A percentile compares a stretch with the other conserved stretches of the same genome.
Evolutionary conservation across 495 filamentous ascomycete genomes (phyloP).

Genomic region (Aspergillus homomorphus): DNA sequence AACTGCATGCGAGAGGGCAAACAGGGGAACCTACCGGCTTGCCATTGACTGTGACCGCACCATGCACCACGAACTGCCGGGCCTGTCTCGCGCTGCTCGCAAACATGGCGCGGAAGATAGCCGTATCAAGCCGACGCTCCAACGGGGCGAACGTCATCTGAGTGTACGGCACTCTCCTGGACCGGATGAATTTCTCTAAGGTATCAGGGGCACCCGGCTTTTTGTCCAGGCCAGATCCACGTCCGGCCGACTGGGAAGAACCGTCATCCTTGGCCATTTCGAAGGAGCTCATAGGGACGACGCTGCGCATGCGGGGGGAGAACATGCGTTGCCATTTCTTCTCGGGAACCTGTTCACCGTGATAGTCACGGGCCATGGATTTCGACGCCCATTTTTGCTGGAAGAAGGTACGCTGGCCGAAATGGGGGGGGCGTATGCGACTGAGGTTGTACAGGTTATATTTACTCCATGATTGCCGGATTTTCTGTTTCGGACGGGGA

Average conservation of each 20-base stretch:
- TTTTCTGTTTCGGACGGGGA: constrained; percentile 58
- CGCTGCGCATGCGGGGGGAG: constrained; percentile 67
- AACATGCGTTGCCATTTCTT: constrained; percentile 93
- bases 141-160: constrained; percentile 89
- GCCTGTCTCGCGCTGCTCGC: constrained; percentile 93
- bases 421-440: constrained; percentile 41
- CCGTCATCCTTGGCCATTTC: constrained; percentile 78
- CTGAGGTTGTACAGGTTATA: constrained; percentile 90
- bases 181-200: constrained; percentile 14
- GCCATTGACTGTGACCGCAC: constrained; percentile 91
- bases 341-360: constrained; percentile 90
- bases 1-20: neutral
- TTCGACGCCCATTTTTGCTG: constrained; percentile 98
- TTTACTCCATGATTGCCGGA: constrained; percentile 97
- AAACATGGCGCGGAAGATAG: constrained; percentile 88
- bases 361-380: constrained; percentile 75
- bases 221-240: constrained; percentile 68
- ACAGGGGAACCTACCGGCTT: constrained; percentile 64
- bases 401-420: constrained; percentile 67
- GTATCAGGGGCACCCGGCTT: too few species aligned
- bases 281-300: constrained; percentile 75
- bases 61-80: constrained; percentile 89
- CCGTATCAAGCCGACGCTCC: constrained; percentile 86
- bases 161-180: constrained; percentile 68
- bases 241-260: constrained; percentile 71